A percentile compares a stretch with the other conserved stretches of the same genome.
Conservation (phyloP, 2,329 filamentous ascomycete genomes). For the Pyrenophora tritici-repentis region DNA sequence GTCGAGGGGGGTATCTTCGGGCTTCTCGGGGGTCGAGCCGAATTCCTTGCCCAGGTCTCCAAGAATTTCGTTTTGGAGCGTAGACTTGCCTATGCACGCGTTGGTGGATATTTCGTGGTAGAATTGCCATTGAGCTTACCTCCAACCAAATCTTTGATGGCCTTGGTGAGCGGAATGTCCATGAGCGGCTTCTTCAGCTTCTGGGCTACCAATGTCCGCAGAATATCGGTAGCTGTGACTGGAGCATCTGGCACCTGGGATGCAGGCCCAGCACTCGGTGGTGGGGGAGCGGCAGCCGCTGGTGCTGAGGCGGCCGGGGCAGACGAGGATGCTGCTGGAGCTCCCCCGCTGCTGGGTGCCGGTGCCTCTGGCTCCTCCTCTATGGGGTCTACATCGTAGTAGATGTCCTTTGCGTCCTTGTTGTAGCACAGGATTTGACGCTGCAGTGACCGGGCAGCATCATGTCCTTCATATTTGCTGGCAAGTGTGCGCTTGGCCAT, state of each 20-base stretch:
- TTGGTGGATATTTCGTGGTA: slow-evolving; percentile 29
- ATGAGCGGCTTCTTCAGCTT: slow-evolving; percentile 94
- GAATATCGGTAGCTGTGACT: slow-evolving; percentile 85
- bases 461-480: slow-evolving; percentile 98
- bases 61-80: slow-evolving; percentile 96
- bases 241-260: slow-evolving; percentile 85
- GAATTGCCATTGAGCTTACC: slow-evolving; percentile 66
- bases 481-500: slow-evolving; percentile 97
- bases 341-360: slow-evolving; percentile 51
- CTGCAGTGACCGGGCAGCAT: slow-evolving; percentile 94
- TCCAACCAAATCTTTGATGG: slow-evolving; percentile 97
- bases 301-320: slow-evolving; percentile 58
- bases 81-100: slow-evolving; percentile 78
- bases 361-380: slow-evolving; percentile 72
- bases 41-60: slow-evolving; percentile 98
- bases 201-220: slow-evolving; percentile 88
- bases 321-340: slow-evolving; percentile 51
- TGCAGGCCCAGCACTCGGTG: slow-evolving; percentile 82
- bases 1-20: slow-evolving; percentile 94
- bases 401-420: slow-evolving; percentile 99
- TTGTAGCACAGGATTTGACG: slow-evolving; percentile 99
- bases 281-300: slow-evolving; percentile 60
- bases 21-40: slow-evolving; percentile 95
- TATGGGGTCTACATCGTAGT: slow-evolving; percentile 95
- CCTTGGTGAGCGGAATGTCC: slow-evolving; percentile 91